Percentiles rank a stretch among this genome's conserved stretches.
Conservation (phyloP, 345 rosid species). For the Ricinus communis region DNA sequence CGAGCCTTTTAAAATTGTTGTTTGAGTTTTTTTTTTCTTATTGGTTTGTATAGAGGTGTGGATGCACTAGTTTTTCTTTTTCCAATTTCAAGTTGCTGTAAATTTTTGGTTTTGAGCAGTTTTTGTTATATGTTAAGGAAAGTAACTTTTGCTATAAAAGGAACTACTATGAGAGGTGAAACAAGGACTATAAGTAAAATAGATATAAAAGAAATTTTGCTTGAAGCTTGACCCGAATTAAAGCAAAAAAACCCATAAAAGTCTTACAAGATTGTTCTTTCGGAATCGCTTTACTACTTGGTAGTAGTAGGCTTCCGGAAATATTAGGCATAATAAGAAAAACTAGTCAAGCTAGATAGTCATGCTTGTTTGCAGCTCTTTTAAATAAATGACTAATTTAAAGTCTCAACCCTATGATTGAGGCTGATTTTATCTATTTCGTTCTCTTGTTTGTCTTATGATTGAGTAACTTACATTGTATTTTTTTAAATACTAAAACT, state of each 20-base stretch:
- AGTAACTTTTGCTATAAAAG: constrained; percentile 1
- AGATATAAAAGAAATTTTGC: not conserved
- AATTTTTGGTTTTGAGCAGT: not conserved
- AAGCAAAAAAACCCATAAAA: constrained; percentile 17
- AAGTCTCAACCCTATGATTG: too few species aligned
- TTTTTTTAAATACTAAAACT: too few species aligned
- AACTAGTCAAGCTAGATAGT: not conserved
- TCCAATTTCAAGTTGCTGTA: not conserved
- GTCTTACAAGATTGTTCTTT: constrained; percentile 6
- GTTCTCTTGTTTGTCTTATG: too few species aligned
- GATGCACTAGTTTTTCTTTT: not conserved
- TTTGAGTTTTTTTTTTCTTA: too few species aligned
- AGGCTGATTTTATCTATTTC: too few species aligned
- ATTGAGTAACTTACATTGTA: too few species aligned
- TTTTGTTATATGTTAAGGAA: constrained; percentile 1
- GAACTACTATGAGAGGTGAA: not conserved
- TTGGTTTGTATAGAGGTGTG: not conserved
- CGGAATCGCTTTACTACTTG: not conserved
- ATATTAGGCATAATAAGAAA: not conserved
- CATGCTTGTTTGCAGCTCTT: not conserved
- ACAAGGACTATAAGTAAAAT: constrained; percentile 3
- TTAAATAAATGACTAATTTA: not conserved
- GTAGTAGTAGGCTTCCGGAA: constrained; percentile 1
- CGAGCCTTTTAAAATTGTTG: too few species aligned
- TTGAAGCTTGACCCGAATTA: constrained; percentile 14